Evolutionary conservation across 2,329 filamentous ascomycete genomes (phyloP), one percentile per base, ranked within the genome.

Genomic region (Ambrosiella xylebori): DNA sequence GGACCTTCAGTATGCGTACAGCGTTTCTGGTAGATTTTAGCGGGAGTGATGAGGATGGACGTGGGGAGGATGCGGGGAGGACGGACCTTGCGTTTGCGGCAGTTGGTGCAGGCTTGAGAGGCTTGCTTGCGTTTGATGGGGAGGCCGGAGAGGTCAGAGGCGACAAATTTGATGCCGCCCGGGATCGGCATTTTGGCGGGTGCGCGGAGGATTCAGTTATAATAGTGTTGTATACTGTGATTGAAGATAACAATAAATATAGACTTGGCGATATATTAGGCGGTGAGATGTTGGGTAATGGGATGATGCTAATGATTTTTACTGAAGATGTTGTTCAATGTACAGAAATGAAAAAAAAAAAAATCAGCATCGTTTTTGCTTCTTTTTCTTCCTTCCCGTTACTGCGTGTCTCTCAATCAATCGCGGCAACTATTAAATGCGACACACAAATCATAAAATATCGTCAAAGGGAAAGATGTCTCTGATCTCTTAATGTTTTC

Each of bases 111-210:
- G 3, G 79, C 79, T 37, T 80, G 77, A 59, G 74, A 73, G 19
- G 80, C 77, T 64, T 82, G 79, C 62, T 78, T 78, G 55, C 79
- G 70, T 68, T 82, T 82, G 57, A 78, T 69, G 3, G 78, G 78
- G 59, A 80, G 67, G 15, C 77, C 78, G 52, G 52, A 47, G n/a
- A 44, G 51, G 38, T 61, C 59, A 7, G 59, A 54, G 15, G 59
- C 56, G 27, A 61, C 57, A 38, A 61, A 61, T 35, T 59, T 59
- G 38, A 59, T 56, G 12, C 54, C 54, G 38, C 52, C 47, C 13
- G 37, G 47, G 19, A 35, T 19, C 17, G 54, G 40, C 54, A 56
- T 56, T n/a, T 8, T 47, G 19, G 15, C 15, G 39, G 15, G 36
- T 36, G 36, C 45, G 7, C 8, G 27, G 4, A 54, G 35, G 15